Percentiles rank a stretch among this genome's conserved stretches.
Evolutionary conservation across 768 basidiomycete genomes (phyloP).

Genomic region (Cubamyces lactineus): DNA sequence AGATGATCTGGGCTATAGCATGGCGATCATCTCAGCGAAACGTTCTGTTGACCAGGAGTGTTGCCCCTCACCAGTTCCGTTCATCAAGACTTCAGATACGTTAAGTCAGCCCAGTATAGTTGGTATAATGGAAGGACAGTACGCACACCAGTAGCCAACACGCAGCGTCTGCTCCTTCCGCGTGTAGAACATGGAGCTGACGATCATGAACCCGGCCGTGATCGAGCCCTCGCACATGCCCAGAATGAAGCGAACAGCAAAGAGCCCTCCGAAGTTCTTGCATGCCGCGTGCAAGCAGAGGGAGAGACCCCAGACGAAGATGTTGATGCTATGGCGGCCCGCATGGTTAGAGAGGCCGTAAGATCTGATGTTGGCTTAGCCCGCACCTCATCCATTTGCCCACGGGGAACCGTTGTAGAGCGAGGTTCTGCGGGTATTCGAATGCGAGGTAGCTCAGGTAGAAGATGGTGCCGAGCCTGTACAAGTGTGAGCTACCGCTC

Average conservation of each 20-base stretch:
- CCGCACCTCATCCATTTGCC: conserved; percentile 80
- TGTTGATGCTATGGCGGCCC: conserved; percentile 52
- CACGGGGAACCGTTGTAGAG: conserved; percentile 72
- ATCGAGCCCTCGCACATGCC: conserved; percentile 75
- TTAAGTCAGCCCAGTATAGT: no score
- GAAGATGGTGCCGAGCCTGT: conserved; percentile 76
- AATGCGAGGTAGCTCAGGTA: conserved; percentile 72
- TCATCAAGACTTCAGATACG: conserved; percentile 62
- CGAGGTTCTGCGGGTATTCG: conserved; percentile 76
- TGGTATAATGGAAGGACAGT: not conserved
- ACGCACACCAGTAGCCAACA: conserved; percentile 79
- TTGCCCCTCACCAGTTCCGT: conserved; percentile 57
- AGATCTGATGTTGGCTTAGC: not conserved
- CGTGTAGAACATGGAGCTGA: conserved; percentile 80
- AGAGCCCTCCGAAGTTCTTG: conserved; percentile 66
- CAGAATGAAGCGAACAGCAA: conserved; percentile 64
- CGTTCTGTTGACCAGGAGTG: not conserved
- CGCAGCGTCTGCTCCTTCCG: conserved; percentile 68
- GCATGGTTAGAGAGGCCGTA: not conserved
- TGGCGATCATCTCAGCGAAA: not conserved
- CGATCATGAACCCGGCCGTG: conserved; percentile 78
- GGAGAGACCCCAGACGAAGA: conserved; percentile 66
- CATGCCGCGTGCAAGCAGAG: conserved; percentile 69
- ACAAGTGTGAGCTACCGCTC: not conserved
- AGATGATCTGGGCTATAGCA: conserved; percentile 65